These are phyloP conservation scores for Claviceps pusilla DNA, from an alignment of 2,329 filamentous ascomycete species.

Conservation along the genomic window DNA sequence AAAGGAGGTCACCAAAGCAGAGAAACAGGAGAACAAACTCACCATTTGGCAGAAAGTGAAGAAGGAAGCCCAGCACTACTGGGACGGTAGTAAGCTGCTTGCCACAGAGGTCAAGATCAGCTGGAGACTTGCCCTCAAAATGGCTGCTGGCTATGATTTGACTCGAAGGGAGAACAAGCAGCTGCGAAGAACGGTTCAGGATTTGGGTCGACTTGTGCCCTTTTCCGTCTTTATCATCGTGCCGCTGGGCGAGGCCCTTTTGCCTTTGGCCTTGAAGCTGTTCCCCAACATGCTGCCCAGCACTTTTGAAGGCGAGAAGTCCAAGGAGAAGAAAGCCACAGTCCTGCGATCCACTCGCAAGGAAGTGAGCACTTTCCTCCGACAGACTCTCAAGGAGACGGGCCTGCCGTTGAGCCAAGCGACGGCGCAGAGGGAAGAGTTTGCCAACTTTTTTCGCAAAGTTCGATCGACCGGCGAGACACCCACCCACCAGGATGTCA, in stretches of 20 bases:
- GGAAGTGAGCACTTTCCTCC: constrained; percentile 82
- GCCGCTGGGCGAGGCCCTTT: constrained; percentile 82
- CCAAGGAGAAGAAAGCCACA: constrained; percentile 76
- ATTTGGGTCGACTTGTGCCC: constrained; percentile 79
- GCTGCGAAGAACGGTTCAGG: constrained; percentile 82
- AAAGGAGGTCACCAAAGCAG: constrained; percentile 37
- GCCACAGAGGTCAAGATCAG: constrained; percentile 89
- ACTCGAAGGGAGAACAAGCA: constrained; percentile 87
- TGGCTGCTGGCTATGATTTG: constrained; percentile 94
- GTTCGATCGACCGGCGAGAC: constrained; percentile 80
- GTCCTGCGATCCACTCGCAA: constrained; percentile 73
- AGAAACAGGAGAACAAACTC: constrained; percentile 70
- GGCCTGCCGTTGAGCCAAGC: constrained; percentile 73
- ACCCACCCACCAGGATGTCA: constrained; percentile 78
- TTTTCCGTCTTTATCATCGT: constrained; percentile 97
- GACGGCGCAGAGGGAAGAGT: constrained; percentile 83
- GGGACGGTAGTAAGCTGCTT: constrained; percentile 93
- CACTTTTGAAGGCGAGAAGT: constrained; percentile 86
- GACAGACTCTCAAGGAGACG: constrained; percentile 80
- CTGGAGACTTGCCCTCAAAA: constrained; percentile 79
- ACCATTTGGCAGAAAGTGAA: constrained; percentile 87
- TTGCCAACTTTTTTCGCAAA: constrained; percentile 94
- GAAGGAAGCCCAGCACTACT: constrained; percentile 87
- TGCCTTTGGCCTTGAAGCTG: constrained; percentile 79
- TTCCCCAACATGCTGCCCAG: constrained; percentile 97